These are phyloP conservation scores for Fraxinus platypoda DNA, from an alignment of 305 asterid genomes.

Conservation along the genomic window DNA sequence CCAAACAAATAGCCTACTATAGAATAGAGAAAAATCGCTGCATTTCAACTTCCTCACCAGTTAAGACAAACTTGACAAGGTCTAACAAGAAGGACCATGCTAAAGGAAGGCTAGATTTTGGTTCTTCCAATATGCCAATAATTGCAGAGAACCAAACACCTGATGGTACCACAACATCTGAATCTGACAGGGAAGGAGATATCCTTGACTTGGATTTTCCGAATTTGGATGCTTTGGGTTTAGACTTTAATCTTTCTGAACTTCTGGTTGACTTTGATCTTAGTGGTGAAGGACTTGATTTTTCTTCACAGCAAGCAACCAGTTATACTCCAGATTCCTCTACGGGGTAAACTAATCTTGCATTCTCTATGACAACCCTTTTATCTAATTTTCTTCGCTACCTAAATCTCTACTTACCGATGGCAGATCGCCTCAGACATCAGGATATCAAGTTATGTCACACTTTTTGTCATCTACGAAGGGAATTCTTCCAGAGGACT, in stretches of 20 bases:
- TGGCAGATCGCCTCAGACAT: conserved; percentile 39
- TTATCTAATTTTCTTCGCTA: neutral
- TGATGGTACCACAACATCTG: conserved; percentile 54
- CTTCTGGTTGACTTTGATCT: conserved; percentile 45
- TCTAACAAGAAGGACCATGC: conserved; percentile 65
- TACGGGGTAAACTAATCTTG: conserved; percentile 33
- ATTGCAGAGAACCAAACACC: conserved; percentile 45
- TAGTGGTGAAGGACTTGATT: conserved; percentile 31
- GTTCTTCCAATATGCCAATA: conserved; percentile 48
- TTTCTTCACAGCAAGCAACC: conserved; percentile 20
- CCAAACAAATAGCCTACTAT: conserved; percentile 66
- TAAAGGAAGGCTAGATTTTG: conserved; percentile 85
- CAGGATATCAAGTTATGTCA: conserved; percentile 32
- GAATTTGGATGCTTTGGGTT: conserved; percentile 65
- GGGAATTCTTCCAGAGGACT: conserved; percentile 39
- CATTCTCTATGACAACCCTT: neutral
- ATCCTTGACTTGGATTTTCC: conserved; percentile 69
- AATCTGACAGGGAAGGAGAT: conserved; percentile 60
- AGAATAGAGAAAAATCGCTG: conserved; percentile 76
- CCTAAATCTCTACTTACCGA: neutral
- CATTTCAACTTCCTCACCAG: conserved; percentile 68
- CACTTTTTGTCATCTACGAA: conserved; percentile 35
- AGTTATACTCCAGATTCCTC: conserved; percentile 40
- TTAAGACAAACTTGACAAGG: conserved; percentile 50
- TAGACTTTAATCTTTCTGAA: conserved; percentile 38